Conservation (phyloP, 805 yeast species). For the Kurtzmaniella fragi region DNA sequence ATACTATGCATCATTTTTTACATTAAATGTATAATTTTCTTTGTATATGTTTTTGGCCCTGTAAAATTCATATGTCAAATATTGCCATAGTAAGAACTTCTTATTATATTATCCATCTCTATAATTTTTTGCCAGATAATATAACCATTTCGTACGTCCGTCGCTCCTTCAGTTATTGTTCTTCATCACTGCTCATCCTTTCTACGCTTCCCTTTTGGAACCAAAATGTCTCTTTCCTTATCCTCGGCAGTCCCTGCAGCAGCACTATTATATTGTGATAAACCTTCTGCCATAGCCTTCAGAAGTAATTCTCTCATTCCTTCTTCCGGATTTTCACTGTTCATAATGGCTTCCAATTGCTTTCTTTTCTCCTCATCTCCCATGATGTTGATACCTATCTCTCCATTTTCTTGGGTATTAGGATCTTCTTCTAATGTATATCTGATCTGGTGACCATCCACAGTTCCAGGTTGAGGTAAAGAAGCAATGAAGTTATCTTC, state of each 20-base stretch:
- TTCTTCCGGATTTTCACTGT: slow-evolving; percentile 79
- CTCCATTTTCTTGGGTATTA: slow-evolving; percentile 35
- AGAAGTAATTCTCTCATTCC: slow-evolving; percentile 64
- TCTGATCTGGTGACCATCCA: slow-evolving; percentile 50
- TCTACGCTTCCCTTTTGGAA: slow-evolving; percentile 30
- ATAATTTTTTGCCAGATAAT: too few species aligned
- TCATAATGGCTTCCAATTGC: slow-evolving; percentile 63
- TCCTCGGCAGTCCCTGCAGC: slow-evolving; percentile 6
- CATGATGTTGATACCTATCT: slow-evolving; percentile 17
- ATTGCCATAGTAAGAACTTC: neutral
- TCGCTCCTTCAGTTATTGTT: neutral
- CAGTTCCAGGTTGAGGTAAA: slow-evolving; percentile 32
- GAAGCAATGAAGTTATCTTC: slow-evolving; percentile 14
- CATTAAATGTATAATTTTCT: too few species aligned
- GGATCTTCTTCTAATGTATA: slow-evolving; percentile 48
- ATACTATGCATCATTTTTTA: too few species aligned
- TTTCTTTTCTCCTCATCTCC: slow-evolving; percentile 52
- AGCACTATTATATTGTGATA: slow-evolving; percentile 20
- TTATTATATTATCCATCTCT: neutral
- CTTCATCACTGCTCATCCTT: slow-evolving; percentile 6
- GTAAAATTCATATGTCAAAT: too few species aligned
- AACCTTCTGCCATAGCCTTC: slow-evolving; percentile 58
- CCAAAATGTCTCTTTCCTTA: slow-evolving; percentile 5
- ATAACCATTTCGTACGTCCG: too few species aligned
- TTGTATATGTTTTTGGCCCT: too few species aligned